A percentile compares a stretch with the other conserved stretches of the same genome.
phyloP scores from a whole-genome alignment of 1,284 basidiomycete genomes.

The Crepidotus sp. region DNA sequence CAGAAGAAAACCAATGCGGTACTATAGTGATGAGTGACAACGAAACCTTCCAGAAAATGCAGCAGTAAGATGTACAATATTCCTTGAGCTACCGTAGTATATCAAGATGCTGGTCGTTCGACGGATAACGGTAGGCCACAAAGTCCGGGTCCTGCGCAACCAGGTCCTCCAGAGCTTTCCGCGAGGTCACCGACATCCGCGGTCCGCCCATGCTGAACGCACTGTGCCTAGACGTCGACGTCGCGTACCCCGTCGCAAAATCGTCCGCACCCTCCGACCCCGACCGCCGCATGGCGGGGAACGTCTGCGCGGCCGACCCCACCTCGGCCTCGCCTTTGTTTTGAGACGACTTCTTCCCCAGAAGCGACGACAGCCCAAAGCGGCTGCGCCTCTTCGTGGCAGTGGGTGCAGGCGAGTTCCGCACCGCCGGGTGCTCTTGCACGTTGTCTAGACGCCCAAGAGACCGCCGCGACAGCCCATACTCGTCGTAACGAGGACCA shows the following conservation, averaged over 20 bases:
- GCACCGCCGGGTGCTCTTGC: slow-evolving; percentile 29
- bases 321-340: slow-evolving; percentile 32
- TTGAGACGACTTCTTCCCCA: slow-evolving; percentile 51
- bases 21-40: background rate
- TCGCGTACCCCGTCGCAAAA: slow-evolving; percentile 30
- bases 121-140: slow-evolving; percentile 77
- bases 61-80: slow-evolving; percentile 12
- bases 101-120: slow-evolving; percentile 54
- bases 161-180: slow-evolving; percentile 65
- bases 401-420: slow-evolving; percentile 25
- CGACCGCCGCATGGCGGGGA: slow-evolving; percentile 35
- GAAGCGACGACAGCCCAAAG: slow-evolving; percentile 54
- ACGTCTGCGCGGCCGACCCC: slow-evolving; percentile 32
- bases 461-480: slow-evolving; percentile 54
- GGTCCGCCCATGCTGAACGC: slow-evolving; percentile 28
- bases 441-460: slow-evolving; percentile 47
- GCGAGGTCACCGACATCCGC: slow-evolving; percentile 53
- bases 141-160: slow-evolving; percentile 74
- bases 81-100: slow-evolving; percentile 36
- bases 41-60: slow-evolving; percentile 8
- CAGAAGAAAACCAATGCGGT: background rate
- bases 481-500: slow-evolving; percentile 47
- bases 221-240: slow-evolving; percentile 38
- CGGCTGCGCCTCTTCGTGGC: slow-evolving; percentile 55
- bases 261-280: slow-evolving; percentile 42